Conservation (phyloP, 129 eudicot genomes). For the Flaveria trinervia region DNA sequence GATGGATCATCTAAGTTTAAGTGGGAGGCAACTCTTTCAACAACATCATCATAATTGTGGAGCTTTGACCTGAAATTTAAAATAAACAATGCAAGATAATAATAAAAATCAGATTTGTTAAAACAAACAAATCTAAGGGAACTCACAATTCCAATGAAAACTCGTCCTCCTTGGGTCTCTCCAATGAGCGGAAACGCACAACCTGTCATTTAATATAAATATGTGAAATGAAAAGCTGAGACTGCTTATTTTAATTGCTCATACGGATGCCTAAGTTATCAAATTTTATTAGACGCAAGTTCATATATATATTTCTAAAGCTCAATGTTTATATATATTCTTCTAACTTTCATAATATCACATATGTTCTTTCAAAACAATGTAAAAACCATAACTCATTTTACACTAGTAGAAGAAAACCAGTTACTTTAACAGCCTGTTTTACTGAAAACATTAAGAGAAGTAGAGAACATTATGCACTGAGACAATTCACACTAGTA, state of each 20-base stretch:
- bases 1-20: constrained; percentile 70
- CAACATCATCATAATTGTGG: constrained; percentile 78
- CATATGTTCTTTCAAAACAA: background rate
- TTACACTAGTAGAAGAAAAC: background rate
- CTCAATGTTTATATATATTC: background rate
- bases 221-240: background rate
- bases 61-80: constrained; percentile 62
- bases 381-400: background rate
- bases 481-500: background rate
- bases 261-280: background rate
- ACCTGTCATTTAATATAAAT: constrained; percentile 39
- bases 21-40: constrained; percentile 65
- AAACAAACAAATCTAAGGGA: background rate
- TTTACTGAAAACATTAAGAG: background rate
- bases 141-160: constrained; percentile 75
- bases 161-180: constrained; percentile 88
- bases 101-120: background rate
- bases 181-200: constrained; percentile 75
- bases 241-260: background rate
- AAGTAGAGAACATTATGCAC: background rate
- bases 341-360: background rate
- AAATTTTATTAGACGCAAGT: background rate
- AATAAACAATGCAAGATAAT: background rate
- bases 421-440: background rate
- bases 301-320: background rate